Evolutionary conservation across 2,329 filamentous ascomycete genomes (phyloP), one percentile per base, ranked within the genome.

Genomic region (Epichloe brachyelytri): DNA sequence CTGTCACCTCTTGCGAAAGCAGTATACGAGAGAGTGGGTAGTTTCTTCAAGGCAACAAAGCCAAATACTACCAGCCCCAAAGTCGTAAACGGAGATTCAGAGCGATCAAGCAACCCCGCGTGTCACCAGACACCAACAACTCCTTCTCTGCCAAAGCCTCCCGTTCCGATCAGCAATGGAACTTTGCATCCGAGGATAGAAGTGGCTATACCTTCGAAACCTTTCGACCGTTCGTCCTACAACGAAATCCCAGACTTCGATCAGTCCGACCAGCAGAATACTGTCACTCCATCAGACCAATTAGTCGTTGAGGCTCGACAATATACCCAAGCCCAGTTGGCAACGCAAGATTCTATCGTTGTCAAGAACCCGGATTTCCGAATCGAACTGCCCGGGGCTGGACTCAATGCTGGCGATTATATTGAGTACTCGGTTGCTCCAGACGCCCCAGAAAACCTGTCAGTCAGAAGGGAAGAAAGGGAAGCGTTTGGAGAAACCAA

Each of bases 321-420:
- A 15, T 54, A 55, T 43, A 51, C 45, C n/a, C 46, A 53, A 47
- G 46, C 22, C 6, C 50, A 47, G 33, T 15, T 44, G 17, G 39
- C 43, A 30, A 20, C 11, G 6, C 43, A 47, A 41, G 17, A 38
- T 34, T 41, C 43, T 11, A 46, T 57, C 10, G 17, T 45, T 17
- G 51, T 43, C 0, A 60, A 59, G 43, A 60, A 54, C 43, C 46
- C 51, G 7, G 57, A 57, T 1, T 71, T 80, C 46, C 68, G 68
- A 19, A 72, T 79, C n/a, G 75, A 80, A 55, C 61, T 80, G 11
- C 63, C 65, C 1, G 60, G 62, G 2, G 60, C 66, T 1, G 66
- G 58, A 12, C 72, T 79, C 53, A 74, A 77, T 53, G 74, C 69
- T 51, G 69, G 73, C n/a, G 76, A 81, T 46, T 80, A 77, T 54